Base-by-base conservation (phyloP, 2,329 filamentous ascomycete species). In the Exophiala sideris region DNA sequence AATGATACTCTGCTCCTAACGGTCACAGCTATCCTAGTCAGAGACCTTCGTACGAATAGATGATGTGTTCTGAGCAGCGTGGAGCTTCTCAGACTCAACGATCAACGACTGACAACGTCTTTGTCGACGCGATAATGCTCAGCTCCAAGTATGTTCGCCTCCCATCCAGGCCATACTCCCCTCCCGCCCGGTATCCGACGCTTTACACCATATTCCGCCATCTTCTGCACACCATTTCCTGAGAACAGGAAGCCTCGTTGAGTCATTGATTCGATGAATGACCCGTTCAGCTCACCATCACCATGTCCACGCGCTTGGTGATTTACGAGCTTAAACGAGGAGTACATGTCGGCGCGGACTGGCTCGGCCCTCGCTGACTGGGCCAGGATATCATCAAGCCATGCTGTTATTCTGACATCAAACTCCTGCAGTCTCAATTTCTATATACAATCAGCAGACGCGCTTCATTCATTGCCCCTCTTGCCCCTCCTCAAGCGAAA, bases 321-420 rank as follows among this genome's bases (percentile, higher is more conserved):
- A 16, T 24, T 24, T n/a, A 32, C 41, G 41, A 44, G 10, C 2
- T 20, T 44, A 14, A 24, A 24, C 41, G 41, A 45, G 34, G 46
- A 50, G 54, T 52, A 21, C 11, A 47, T 46, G 35, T 45, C 49
- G 45, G 54, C 20, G 38, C 54, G 49, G 51, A 35, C 52, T 35
- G 52, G 56, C 52, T 51, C 56, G 56, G 52, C 48, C 49, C 56
- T 58, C 40, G 39, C 42, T 50, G 50, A 20, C 32, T 50, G 24
- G 24, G 42, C 45, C 14, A 51, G 18, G 33, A 38, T 29, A 47
- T 32, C 45, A 50, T 50, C 40, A 54, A 16, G 44, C 24, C 16
- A 12, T 29, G 24, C 24, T 29, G 24, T 29, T 29, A 29, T 21
- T 36, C 39, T 44, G 48, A 40, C 18, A 32, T 45, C 49, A 39